These are phyloP conservation scores for Teratosphaeria epicoccoides DNA, from an alignment of 2,329 filamentous ascomycete species.

Conservation along the genomic window DNA sequence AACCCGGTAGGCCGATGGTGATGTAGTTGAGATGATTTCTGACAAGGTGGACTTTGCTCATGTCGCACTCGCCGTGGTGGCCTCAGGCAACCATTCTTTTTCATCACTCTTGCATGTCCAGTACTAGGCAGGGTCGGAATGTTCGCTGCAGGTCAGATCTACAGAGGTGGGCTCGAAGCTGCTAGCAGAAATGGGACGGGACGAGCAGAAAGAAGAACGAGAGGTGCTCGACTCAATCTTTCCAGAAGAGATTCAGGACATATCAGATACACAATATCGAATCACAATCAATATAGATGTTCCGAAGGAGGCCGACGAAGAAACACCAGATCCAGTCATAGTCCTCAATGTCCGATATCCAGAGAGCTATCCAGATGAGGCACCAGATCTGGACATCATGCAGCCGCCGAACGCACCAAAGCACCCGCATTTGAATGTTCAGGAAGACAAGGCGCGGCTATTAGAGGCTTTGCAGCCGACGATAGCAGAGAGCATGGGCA, in stretches of 20 bases:
- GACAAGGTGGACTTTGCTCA: background rate
- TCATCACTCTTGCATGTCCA: background rate
- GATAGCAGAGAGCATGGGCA: constrained; percentile 86
- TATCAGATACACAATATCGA: constrained; percentile 81
- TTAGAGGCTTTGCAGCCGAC: constrained; percentile 61
- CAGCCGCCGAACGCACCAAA: constrained; percentile 58
- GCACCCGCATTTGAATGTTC: constrained; percentile 66
- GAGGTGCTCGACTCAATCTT: constrained; percentile 98
- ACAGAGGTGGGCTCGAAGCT: too few relatives aligned
- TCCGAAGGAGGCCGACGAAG: constrained; percentile 44
- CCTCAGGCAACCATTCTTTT: background rate
- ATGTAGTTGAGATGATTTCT: background rate
- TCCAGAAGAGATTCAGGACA: constrained; percentile 92
- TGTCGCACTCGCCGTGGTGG: background rate
- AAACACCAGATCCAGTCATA: constrained; percentile 53
- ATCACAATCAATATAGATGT: constrained; percentile 79
- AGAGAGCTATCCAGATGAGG: constrained; percentile 79
- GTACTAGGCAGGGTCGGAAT: background rate
- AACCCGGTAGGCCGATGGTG: background rate
- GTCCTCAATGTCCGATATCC: constrained; percentile 81
- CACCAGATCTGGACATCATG: constrained; percentile 71
- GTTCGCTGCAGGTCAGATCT: too few relatives aligned
- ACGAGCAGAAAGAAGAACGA: constrained; percentile 91
- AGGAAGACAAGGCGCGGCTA: constrained; percentile 66
- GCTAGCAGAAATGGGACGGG: constrained; percentile 40